Conservation (phyloP, 306 rosid genomes). For the Pyrus communis region DNA sequence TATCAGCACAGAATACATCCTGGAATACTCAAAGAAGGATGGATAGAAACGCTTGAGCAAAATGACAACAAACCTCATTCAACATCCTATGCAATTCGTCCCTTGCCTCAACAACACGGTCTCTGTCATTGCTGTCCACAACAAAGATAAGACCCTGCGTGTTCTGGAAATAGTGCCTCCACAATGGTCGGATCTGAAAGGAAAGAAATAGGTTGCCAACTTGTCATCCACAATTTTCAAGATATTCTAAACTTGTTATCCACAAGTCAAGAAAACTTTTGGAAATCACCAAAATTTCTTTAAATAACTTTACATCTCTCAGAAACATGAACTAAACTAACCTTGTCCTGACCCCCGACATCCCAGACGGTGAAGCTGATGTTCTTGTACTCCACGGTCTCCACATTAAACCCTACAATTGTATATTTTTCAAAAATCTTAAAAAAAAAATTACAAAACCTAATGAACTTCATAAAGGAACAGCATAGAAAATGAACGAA, state of each 20-base stretch:
- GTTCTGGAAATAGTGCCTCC: conserved; percentile 99
- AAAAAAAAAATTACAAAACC: not conserved
- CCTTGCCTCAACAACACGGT: conserved; percentile 98
- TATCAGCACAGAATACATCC: not conserved
- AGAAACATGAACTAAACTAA: conserved; percentile 18
- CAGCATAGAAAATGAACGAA: not conserved
- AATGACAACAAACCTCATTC: conserved; percentile 67
- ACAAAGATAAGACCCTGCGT: conserved; percentile 99
- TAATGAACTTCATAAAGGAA: not conserved
- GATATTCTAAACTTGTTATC: not conserved
- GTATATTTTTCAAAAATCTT: not conserved
- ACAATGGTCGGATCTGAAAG: conserved; percentile 95
- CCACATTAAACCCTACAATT: conserved; percentile 82
- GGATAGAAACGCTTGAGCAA: not conserved
- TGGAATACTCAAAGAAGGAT: not conserved
- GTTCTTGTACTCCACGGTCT: conserved; percentile 98
- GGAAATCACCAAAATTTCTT: not conserved
- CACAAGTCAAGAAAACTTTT: not conserved
- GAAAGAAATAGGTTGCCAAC: not conserved
- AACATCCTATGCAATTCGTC: conserved; percentile 99
- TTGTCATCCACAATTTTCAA: not conserved
- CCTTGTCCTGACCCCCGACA: conserved; percentile 99
- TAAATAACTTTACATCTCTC: not conserved
- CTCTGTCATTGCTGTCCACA: conserved; percentile 99
- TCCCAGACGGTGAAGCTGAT: conserved; percentile 99